A percentile compares a stretch with the other conserved stretches of the same genome.
phyloP scores from a whole-genome alignment of 164 flowering plant species.

The Nymphaea colorata region DNA sequence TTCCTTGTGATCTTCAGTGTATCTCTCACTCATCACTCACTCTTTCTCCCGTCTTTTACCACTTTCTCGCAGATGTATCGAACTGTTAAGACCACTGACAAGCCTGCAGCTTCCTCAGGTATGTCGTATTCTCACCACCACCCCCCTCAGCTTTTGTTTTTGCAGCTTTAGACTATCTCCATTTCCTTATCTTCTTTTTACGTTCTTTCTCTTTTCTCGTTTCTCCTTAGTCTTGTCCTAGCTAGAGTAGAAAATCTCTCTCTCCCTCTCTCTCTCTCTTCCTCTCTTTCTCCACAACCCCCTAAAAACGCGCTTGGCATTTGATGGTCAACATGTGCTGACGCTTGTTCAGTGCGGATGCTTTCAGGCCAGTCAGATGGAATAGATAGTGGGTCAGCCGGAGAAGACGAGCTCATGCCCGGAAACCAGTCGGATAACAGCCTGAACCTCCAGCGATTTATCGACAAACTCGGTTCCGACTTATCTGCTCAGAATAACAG shows the following conservation, averaged over 20 bases:
- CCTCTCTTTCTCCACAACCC: slow-evolving; percentile 4
- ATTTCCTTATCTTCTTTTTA: slow-evolving; percentile 4
- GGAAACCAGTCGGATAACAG: slow-evolving; percentile 10
- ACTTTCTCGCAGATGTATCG: slow-evolving; percentile 59
- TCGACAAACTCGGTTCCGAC: slow-evolving; percentile 25
- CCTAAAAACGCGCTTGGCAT: background rate
- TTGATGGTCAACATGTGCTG: background rate
- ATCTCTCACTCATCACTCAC: slow-evolving; percentile 1
- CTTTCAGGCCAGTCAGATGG: slow-evolving; percentile 49
- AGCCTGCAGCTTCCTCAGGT: slow-evolving; percentile 76
- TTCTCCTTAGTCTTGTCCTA: background rate
- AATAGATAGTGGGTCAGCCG: slow-evolving; percentile 14
- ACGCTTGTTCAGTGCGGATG: background rate
- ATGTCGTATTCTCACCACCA: slow-evolving; percentile 19
- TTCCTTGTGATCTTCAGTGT: too few relatives aligned
- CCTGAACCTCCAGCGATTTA: slow-evolving; percentile 8
- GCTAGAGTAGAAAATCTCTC: background rate
- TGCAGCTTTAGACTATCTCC: slow-evolving; percentile 10
- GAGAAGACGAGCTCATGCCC: slow-evolving; percentile 37
- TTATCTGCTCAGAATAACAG: slow-evolving; percentile 7
- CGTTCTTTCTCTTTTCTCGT: slow-evolving; percentile 5
- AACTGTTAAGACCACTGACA: slow-evolving; percentile 77
- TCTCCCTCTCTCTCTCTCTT: background rate
- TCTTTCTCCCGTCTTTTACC: slow-evolving; percentile 4
- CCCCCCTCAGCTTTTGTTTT: slow-evolving; percentile 7